Conservation (phyloP, 331 rosid species). For the Cydonia oblonga region DNA sequence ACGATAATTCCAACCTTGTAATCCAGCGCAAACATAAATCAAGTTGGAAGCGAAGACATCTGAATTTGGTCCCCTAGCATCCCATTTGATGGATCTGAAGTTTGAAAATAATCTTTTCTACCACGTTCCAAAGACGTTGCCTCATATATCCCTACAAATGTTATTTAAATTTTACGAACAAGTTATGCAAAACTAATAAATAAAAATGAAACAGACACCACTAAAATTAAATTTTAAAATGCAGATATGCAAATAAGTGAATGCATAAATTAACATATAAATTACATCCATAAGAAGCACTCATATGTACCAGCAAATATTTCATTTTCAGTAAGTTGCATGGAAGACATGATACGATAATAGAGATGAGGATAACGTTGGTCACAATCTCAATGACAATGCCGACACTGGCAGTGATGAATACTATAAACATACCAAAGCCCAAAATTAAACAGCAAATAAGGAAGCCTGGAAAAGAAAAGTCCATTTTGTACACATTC, state of each 20-base stretch:
- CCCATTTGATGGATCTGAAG: constrained; percentile 39
- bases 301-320: constrained; percentile 1
- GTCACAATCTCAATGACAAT: background rate
- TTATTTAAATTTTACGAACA: background rate
- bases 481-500: constrained; percentile 72
- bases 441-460: constrained; percentile 85
- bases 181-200: background rate
- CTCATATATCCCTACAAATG: constrained; percentile 68
- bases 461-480: constrained; percentile 66
- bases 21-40: constrained; percentile 36
- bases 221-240: background rate
- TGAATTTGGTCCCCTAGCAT: constrained; percentile 47
- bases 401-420: background rate
- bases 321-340: constrained; percentile 1
- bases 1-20: background rate
- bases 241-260: background rate
- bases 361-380: background rate
- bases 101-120: constrained; percentile 52
- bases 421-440: constrained; percentile 54
- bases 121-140: constrained; percentile 86
- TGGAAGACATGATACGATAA: background rate
- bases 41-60: constrained; percentile 83
- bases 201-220: background rate
- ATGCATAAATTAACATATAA: background rate
- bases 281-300: background rate